Conservation (phyloP, 441 rosid genomes). For the Adansonia rubrostipa region DNA sequence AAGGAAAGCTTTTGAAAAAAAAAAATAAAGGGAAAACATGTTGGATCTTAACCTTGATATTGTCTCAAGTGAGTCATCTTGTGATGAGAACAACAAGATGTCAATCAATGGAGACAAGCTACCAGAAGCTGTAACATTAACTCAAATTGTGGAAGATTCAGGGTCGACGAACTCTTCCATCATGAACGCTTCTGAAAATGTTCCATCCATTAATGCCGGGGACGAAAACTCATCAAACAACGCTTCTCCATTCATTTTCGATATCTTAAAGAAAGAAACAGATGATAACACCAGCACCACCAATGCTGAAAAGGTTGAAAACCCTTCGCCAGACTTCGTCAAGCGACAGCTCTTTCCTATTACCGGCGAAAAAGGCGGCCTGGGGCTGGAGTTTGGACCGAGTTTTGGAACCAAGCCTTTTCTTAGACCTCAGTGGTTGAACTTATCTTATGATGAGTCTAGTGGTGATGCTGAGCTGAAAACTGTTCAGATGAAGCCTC, state of each 20-base stretch:
- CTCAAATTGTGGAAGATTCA: conserved; percentile 44
- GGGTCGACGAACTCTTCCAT: conserved; percentile 62
- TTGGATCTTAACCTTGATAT: conserved; percentile 53
- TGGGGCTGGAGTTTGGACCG: too few relatives aligned
- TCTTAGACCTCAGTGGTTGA: conserved; percentile 45
- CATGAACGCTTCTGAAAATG: conserved; percentile 44
- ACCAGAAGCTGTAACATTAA: too few relatives aligned
- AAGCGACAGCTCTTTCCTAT: conserved; percentile 57
- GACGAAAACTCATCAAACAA: conserved; percentile 47
- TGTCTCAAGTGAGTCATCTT: conserved; percentile 33
- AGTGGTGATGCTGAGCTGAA: conserved; percentile 37
- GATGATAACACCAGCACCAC: conserved; percentile 26
- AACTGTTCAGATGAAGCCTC: conserved; percentile 48
- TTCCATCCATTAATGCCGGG: conserved; percentile 31
- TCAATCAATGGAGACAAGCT: background rate
- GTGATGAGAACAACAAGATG: conserved; percentile 26
- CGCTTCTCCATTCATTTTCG: conserved; percentile 51
- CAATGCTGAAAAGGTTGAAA: conserved; percentile 27
- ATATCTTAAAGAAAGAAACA: conserved; percentile 52
- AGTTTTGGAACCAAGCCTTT: too few relatives aligned
- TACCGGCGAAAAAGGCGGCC: conserved; percentile 31
- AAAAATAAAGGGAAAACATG: conserved; percentile 31
- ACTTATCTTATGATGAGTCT: conserved; percentile 47
- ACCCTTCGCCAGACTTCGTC: conserved; percentile 28
- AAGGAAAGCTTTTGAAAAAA: too few relatives aligned